Evolutionary conservation across 106 monocot species (phyloP), one percentile per base, ranked within the genome.

Genomic region (Iris macrosiphon): DNA sequence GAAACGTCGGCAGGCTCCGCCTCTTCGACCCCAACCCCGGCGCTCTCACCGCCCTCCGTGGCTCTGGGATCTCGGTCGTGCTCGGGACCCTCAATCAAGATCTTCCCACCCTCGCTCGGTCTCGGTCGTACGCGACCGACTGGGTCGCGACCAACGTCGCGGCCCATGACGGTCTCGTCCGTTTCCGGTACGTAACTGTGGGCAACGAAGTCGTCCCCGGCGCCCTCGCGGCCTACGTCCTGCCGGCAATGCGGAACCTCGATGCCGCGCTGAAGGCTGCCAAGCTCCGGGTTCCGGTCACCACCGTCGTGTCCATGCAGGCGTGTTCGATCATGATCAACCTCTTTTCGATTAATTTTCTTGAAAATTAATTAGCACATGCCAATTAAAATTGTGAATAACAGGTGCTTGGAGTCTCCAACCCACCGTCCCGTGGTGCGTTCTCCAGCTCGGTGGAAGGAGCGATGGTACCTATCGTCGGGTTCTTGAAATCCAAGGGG

Each of bases 141-240:
- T 69, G 68, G 68, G 50, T 69, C 14, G 42, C 31, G 9, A 46
- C 43, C 31, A 67, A 67, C 23, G n/a, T 67, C 1, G 43, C 32
- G 22, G 52, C 31, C 30, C 26, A 61, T 24, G 21, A 18, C 4
- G 26, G 14, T 12, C n/a, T 20, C 27, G 40, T 33, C 28, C 15
- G 27, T 2, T 52, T 48, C 49, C 49, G 24, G 32, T 70, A 70
- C 14, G 20, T 69, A 18, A 20, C 31, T 26, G 69, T 52, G 6
- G 69, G 69, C 2, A 69, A 61, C n/a, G 65, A 65, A 42, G 54
- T 55, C 14, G 22, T 52, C 52, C 52, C 54, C 31, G 65, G 65
- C n/a, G 40, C 28, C 18, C 31, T 30, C 11, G 19, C 52, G n/a
- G 4, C 3, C 13, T 24, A 31, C 54, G 20, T 65, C 4, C 33